These are phyloP conservation scores for Phytophthora multivora DNA, from an alignment of 352 stramenopile genomes.

Conservation along the genomic window DNA sequence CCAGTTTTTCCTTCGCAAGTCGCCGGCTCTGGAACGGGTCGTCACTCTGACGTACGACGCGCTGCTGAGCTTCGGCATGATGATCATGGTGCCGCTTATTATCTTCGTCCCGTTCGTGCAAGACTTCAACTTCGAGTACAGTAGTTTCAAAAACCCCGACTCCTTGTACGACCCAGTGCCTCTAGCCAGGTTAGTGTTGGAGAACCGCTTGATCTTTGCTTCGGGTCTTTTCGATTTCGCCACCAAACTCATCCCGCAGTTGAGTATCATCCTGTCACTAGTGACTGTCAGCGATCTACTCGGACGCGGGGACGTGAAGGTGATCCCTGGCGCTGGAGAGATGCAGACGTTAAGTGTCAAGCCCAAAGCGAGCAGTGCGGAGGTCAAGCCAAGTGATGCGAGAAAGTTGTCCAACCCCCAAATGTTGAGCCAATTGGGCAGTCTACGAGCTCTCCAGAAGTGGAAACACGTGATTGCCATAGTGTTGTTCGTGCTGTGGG, in stretches of 20 bases:
- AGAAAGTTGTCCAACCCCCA: background rate
- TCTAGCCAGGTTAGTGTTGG: slow-evolving; percentile 15
- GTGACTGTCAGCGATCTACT: slow-evolving; percentile 13
- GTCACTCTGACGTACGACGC: slow-evolving; percentile 11
- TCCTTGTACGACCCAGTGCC: slow-evolving; percentile 9
- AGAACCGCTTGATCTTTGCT: slow-evolving; percentile 16
- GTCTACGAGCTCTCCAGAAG: slow-evolving; percentile 6
- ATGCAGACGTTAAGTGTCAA: slow-evolving; percentile 1
- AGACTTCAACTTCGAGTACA: slow-evolving; percentile 4
- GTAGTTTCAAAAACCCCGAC: slow-evolving; percentile 1
- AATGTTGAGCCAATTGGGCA: background rate
- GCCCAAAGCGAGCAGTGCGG: background rate
- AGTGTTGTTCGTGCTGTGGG: slow-evolving; percentile 19
- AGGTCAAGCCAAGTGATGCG: background rate
- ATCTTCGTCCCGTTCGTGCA: slow-evolving; percentile 22
- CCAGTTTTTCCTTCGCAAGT: slow-evolving; percentile 14
- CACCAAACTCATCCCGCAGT: slow-evolving; percentile 19
- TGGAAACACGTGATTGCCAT: slow-evolving; percentile 9
- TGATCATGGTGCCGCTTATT: slow-evolving; percentile 17
- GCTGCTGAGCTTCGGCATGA: slow-evolving; percentile 22
- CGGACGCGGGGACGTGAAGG: background rate
- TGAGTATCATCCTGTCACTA: slow-evolving; percentile 20
- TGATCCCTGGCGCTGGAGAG: slow-evolving; percentile 1
- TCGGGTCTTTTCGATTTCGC: slow-evolving; percentile 11
- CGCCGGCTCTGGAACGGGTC: slow-evolving; percentile 8